Conservation (phyloP, 2,329 filamentous ascomycete genomes). For the Exophiala calicioides region DNA sequence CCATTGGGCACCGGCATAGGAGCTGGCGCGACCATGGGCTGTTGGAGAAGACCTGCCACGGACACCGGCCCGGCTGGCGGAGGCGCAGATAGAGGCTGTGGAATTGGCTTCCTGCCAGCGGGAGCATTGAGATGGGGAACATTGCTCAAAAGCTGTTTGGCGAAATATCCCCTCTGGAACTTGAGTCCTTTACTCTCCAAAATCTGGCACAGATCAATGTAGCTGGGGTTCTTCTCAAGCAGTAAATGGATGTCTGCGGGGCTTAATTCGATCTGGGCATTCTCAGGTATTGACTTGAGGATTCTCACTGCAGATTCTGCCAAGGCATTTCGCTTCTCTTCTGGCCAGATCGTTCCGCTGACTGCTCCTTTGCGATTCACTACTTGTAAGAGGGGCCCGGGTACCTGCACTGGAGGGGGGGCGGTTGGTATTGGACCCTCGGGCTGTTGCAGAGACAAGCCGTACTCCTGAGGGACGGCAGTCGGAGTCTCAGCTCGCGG, state of each 20-base stretch:
- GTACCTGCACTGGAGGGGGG: too few relatives aligned
- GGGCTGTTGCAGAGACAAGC: too few relatives aligned
- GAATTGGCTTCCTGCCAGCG: slow-evolving; percentile 1
- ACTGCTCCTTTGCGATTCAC: slow-evolving; percentile 4
- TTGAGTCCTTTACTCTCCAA: slow-evolving; percentile 53
- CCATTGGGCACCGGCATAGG: too few relatives aligned
- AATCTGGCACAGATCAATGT: slow-evolving; percentile 56
- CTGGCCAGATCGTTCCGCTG: slow-evolving; percentile 51
- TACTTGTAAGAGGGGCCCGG: slow-evolving; percentile 13
- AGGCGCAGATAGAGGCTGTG: neutral
- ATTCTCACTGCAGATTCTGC: slow-evolving; percentile 52
- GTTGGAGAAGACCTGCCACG: too few relatives aligned
- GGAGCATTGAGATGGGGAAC: slow-evolving; percentile 33
- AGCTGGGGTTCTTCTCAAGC: slow-evolving; percentile 56
- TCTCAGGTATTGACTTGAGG: slow-evolving; percentile 46
- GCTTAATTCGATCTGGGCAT: slow-evolving; percentile 42
- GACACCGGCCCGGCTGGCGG: neutral
- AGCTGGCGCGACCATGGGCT: too few relatives aligned
- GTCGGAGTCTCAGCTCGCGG: neutral
- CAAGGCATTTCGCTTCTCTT: slow-evolving; percentile 49
- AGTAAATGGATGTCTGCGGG: slow-evolving; percentile 47
- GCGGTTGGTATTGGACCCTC: too few relatives aligned
- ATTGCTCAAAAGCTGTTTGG: slow-evolving; percentile 47
- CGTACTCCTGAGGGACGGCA: too few relatives aligned
- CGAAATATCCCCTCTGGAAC: slow-evolving; percentile 56